These are phyloP conservation scores for Monosporascus sp. DNA, from an alignment of 2,329 filamentous ascomycete genomes.

Conservation along the genomic window DNA sequence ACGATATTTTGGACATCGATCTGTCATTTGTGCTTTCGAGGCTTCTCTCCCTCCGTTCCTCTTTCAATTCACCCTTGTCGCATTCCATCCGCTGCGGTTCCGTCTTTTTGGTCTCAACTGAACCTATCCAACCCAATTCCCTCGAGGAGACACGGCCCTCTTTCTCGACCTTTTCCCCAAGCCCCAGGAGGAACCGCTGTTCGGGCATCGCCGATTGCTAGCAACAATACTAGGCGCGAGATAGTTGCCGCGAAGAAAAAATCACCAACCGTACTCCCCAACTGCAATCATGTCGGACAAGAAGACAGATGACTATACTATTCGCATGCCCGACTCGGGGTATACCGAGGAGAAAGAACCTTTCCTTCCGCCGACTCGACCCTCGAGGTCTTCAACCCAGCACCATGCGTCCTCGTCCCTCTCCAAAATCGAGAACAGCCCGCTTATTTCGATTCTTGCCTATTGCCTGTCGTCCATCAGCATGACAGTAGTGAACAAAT, in stretches of 20 bases:
- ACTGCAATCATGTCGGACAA: constrained; percentile 69
- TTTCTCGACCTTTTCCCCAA: not conserved
- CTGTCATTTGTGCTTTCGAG: not conserved
- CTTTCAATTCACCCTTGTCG: not conserved
- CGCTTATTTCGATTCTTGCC: constrained; percentile 72
- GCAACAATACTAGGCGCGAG: too few relatives aligned
- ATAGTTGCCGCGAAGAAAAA: too few relatives aligned
- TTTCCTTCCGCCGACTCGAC: constrained; percentile 33
- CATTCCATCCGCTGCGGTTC: not conserved
- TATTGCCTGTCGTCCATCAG: constrained; percentile 97
- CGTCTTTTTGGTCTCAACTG: too few relatives aligned
- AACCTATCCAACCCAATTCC: not conserved
- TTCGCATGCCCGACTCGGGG: constrained; percentile 62
- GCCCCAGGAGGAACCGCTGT: not conserved
- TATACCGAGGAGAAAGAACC: constrained; percentile 49
- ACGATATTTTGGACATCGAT: not conserved
- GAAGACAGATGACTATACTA: constrained; percentile 77
- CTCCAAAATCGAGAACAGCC: constrained; percentile 64
- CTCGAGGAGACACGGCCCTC: not conserved
- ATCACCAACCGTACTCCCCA: not conserved
- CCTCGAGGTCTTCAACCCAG: constrained; percentile 35
- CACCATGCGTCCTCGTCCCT: constrained; percentile 29
- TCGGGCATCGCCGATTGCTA: too few relatives aligned
- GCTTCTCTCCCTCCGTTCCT: not conserved
- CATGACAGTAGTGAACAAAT: constrained; percentile 99